Evolutionary conservation across 768 basidiomycete species (phyloP), one percentile per base, ranked within the genome.

Genomic region (Hygrocybe punicea): DNA sequence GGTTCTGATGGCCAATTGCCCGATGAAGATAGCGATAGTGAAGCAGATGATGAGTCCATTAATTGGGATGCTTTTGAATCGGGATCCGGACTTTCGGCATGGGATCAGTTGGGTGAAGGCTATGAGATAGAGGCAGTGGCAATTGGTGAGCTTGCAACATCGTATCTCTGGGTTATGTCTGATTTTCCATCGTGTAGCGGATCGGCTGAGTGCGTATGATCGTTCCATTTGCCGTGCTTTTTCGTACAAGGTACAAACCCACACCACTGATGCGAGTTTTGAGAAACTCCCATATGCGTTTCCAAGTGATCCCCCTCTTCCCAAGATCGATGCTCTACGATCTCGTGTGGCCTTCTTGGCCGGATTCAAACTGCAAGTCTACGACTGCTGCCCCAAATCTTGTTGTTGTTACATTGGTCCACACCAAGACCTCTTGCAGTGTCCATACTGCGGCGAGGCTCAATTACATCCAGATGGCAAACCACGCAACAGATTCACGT

Each of bases 381-480:
- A 67, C 61, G 63, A 80, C 61, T 79, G 78, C 73, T 1, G 53
- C n/a, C n/a, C n/a, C n/a, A n/a, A n/a, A n/a, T n/a, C n/a, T n/a
- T n/a, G n/a, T n/a, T n/a, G n/a, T n/a, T 63, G 1, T 44, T 36
- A 4, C 75, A 66, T 67, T 14, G 76, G 76, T 2, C 59, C 66
- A 0, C 64, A 71, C 35, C 61, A 55, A 5, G 60, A 67, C 2
- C 50, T 66, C 7, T 53, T 60, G 1, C 8, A 33, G 6, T 81
- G 79, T 54, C 72, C 71, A 1, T 64, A 65, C 59, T 80, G 78
- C 63, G 45, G 67, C 0, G 62, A 63, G 42, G 16, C 70, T 13
- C 66, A 71, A 1, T 67, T 35, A 40, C 40, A 64, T 39, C 1
- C 55, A 10, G 37, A 53, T 35, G 65, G 64, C 0, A 62, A 61